Conservation (phyloP, 2,329 filamentous ascomycete species). For the Didymella lethalis region DNA sequence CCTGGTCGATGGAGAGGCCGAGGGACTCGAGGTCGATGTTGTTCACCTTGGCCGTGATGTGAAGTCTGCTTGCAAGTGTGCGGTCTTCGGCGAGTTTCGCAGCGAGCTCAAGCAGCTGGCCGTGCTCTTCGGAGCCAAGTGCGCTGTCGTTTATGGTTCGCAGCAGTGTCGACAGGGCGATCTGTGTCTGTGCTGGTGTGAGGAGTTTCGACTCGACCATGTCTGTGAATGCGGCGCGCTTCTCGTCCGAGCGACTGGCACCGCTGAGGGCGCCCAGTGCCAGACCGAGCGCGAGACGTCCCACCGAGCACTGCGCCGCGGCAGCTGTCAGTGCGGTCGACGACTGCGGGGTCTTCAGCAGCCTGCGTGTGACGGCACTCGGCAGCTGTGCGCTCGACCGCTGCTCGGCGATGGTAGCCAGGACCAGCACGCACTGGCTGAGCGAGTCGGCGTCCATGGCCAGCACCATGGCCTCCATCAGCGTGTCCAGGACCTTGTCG, state of each 20-base stretch:
- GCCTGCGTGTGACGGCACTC: slow-evolving; percentile 71
- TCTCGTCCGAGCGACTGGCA: slow-evolving; percentile 31
- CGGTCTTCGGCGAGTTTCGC: slow-evolving; percentile 42
- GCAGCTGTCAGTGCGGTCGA: slow-evolving; percentile 67
- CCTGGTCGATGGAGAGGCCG: slow-evolving; percentile 50
- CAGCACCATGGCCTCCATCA: slow-evolving; percentile 87
- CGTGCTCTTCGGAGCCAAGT: slow-evolving; percentile 41
- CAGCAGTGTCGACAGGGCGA: slow-evolving; percentile 71
- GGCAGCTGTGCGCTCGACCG: slow-evolving; percentile 75
- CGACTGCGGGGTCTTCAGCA: slow-evolving; percentile 70
- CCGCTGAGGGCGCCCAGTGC: slow-evolving; percentile 58
- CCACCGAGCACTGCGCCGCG: slow-evolving; percentile 70
- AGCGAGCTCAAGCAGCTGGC: slow-evolving; percentile 44
- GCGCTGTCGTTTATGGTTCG: slow-evolving; percentile 54
- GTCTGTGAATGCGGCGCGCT: slow-evolving; percentile 62
- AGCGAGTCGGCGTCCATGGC: slow-evolving; percentile 80
- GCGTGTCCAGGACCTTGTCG: slow-evolving; percentile 79
- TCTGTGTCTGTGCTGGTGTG: slow-evolving; percentile 68
- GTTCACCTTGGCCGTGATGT: slow-evolving; percentile 70
- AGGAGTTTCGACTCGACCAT: slow-evolving; percentile 68
- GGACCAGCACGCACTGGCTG: slow-evolving; percentile 76
- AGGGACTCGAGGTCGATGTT: slow-evolving; percentile 74
- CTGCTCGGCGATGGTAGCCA: slow-evolving; percentile 83
- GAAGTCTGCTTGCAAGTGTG: slow-evolving; percentile 64
- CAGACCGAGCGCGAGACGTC: slow-evolving; percentile 76